Evolutionary conservation across 108 stramenopile species (phyloP).

Genomic region (Cyclostephanos tholiformis): DNA sequence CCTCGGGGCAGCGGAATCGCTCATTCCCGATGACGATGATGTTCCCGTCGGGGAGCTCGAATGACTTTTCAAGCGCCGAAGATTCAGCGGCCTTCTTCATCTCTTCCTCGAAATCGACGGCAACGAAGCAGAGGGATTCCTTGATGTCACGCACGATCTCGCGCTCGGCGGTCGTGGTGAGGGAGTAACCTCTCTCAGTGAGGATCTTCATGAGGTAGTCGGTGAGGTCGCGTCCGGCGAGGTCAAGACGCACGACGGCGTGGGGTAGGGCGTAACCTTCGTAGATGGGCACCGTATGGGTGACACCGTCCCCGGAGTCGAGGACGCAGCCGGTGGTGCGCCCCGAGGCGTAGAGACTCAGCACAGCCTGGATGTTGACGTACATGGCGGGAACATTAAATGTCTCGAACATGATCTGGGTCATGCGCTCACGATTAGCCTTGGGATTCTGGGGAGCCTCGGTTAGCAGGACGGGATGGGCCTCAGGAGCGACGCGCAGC

Average conservation of each 20-base stretch:
- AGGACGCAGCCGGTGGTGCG: constrained; percentile 96
- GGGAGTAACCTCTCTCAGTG: constrained; percentile 92
- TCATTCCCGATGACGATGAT: constrained; percentile 94
- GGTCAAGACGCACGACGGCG: constrained; percentile 92
- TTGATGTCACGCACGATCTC: constrained; percentile 96
- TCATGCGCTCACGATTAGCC: constrained; percentile 99
- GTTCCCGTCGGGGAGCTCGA: constrained; percentile 94
- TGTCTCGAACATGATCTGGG: constrained; percentile 99
- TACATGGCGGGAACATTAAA: constrained; percentile 99
- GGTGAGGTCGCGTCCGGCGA: constrained; percentile 94
- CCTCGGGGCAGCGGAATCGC: constrained; percentile 94
- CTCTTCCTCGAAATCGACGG: constrained; percentile 92
- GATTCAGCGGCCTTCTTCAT: constrained; percentile 94
- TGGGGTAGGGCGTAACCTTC: constrained; percentile 97
- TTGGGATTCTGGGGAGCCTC: constrained; percentile 99
- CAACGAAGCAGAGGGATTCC: constrained; percentile 91
- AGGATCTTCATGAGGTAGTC: constrained; percentile 96
- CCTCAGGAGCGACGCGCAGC: constrained; percentile 94
- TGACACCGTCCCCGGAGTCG: constrained; percentile 93
- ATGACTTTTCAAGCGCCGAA: constrained; percentile 91
- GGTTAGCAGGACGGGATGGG: constrained; percentile 98
- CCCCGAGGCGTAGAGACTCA: constrained; percentile 93
- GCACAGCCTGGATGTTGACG: constrained; percentile 99
- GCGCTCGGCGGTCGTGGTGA: constrained; percentile 93
- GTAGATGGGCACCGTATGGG: constrained; percentile 96